Evolutionary conservation across 2,329 filamentous ascomycete species (phyloP).

Genomic region (Eurotiales sp.): DNA sequence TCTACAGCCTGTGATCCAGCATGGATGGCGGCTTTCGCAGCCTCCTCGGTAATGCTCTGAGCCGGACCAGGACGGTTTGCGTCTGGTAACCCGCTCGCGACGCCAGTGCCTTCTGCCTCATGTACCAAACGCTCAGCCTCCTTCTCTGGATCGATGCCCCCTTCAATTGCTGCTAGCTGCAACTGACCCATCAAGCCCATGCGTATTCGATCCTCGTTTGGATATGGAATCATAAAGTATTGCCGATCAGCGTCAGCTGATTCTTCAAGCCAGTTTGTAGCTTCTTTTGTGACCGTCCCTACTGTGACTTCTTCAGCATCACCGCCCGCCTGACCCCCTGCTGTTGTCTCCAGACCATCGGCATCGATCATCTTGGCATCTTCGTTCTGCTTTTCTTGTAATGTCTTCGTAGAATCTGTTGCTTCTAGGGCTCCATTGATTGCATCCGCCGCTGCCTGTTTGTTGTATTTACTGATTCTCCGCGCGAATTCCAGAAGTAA

Average conservation of each 20-base stretch:
- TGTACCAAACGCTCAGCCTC: conserved; percentile 45
- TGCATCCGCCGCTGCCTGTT: conserved; percentile 42
- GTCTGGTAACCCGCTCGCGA: conserved; percentile 45
- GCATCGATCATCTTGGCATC: conserved; percentile 34
- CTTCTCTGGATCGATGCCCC: conserved; percentile 58
- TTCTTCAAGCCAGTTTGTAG: conserved; percentile 40
- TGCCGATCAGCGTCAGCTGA: conserved; percentile 38
- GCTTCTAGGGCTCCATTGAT: conserved; percentile 21
- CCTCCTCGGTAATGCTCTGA: conserved; percentile 29
- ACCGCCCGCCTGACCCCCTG: conserved; percentile 10
- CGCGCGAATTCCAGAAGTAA: conserved; percentile 44
- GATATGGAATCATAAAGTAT: conserved; percentile 42
- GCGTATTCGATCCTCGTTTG: conserved; percentile 42
- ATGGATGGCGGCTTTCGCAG: conserved; percentile 31
- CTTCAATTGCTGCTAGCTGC: conserved; percentile 42
- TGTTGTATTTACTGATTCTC: conserved; percentile 46
- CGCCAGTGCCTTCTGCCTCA: conserved; percentile 54
- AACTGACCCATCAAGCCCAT: conserved; percentile 45
- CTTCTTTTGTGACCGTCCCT: conserved; percentile 36
- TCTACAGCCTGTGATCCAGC: conserved; percentile 24
- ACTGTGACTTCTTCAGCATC: conserved; percentile 26
- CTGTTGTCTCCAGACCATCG: conserved; percentile 20
- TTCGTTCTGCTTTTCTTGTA: conserved; percentile 18
- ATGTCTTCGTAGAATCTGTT: conserved; percentile 19
- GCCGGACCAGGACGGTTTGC: conserved; percentile 31